These are phyloP conservation scores for Eutreptiella sp. DNA, from an alignment of 208 protist species.

Conservation along the genomic window DNA sequence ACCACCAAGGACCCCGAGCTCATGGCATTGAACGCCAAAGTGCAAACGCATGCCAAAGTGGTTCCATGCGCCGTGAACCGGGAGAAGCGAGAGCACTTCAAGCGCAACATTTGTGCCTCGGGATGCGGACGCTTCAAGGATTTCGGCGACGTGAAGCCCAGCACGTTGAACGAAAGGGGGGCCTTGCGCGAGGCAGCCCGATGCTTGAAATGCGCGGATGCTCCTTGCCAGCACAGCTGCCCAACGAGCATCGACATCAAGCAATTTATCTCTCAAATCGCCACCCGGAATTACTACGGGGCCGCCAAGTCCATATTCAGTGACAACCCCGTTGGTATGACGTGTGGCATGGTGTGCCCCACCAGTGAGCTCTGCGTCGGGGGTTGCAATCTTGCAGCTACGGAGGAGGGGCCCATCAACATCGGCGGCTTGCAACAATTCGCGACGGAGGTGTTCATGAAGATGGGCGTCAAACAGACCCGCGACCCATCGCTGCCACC, in stretches of 20 bases:
- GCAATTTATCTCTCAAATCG: slow-evolving; percentile 49
- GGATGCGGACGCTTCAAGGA: slow-evolving; percentile 33
- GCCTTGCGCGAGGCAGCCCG: slow-evolving; percentile 45
- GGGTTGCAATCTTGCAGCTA: slow-evolving; percentile 62
- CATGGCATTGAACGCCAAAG: no score
- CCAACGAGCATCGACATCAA: slow-evolving; percentile 59
- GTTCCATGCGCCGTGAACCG: no score
- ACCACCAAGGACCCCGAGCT: no score
- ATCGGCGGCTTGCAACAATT: slow-evolving; percentile 65
- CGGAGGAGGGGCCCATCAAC: slow-evolving; percentile 58
- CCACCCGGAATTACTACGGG: slow-evolving; percentile 63
- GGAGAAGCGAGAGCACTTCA: no score
- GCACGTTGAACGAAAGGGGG: slow-evolving; percentile 48
- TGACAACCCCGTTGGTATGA: slow-evolving; percentile 61
- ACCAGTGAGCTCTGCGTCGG: slow-evolving; percentile 56
- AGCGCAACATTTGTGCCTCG: slow-evolving; percentile 28
- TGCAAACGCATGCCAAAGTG: no score
- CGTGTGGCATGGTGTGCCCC: slow-evolving; percentile 72
- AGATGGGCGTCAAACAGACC: slow-evolving; percentile 63
- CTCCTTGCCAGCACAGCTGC: slow-evolving; percentile 57
- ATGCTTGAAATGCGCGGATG: slow-evolving; percentile 51
- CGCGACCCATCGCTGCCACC: slow-evolving; percentile 46
- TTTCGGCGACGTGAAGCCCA: slow-evolving; percentile 54
- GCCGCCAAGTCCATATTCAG: slow-evolving; percentile 70
- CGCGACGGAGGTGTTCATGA: slow-evolving; percentile 58